Percentiles rank a stretch among this genome's conserved stretches.
phyloP scores from a whole-genome alignment of 83 land plant genomes.

The Isoetes engelmannii region DNA sequence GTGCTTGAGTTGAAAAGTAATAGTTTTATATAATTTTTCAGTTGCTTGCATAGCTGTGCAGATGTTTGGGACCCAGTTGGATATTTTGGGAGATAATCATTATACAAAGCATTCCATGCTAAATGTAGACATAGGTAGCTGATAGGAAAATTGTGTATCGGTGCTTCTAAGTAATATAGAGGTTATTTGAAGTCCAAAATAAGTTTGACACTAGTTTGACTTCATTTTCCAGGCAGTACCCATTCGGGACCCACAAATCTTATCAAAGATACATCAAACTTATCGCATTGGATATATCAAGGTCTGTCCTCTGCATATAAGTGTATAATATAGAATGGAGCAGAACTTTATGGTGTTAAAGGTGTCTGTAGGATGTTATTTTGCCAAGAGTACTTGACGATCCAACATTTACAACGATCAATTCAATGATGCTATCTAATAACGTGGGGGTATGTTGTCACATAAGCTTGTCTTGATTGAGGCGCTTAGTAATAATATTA shows the following conservation, averaged over 20 bases:
- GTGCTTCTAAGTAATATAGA: no score
- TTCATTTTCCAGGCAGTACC: slow-evolving; percentile 53
- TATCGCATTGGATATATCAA: slow-evolving; percentile 86
- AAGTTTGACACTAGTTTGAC: no score
- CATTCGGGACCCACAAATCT: slow-evolving; percentile 55
- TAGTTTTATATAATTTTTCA: no score
- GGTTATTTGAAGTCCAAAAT: no score
- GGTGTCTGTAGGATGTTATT: slow-evolving; percentile 67
- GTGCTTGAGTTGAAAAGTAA: no score
- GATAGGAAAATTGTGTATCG: no score
- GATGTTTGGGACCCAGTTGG: no score
- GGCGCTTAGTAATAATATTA: background rate
- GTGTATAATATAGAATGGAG: background rate
- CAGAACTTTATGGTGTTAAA: background rate
- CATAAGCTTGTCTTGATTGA: background rate
- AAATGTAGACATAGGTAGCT: no score
- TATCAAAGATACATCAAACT: slow-evolving; percentile 89
- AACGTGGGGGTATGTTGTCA: slow-evolving; percentile 58
- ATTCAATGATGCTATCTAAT: slow-evolving; percentile 76
- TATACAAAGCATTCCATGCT: no score
- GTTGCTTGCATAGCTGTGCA: no score
- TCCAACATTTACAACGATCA: slow-evolving; percentile 57
- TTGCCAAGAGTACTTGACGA: slow-evolving; percentile 83
- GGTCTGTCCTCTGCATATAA: slow-evolving; percentile 31
- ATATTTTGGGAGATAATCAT: no score